A percentile compares a stretch with the other conserved stretches of the same genome.
phyloP scores from a whole-genome alignment of 2,329 filamentous ascomycete genomes.

The Microthyrium microscopicum region DNA sequence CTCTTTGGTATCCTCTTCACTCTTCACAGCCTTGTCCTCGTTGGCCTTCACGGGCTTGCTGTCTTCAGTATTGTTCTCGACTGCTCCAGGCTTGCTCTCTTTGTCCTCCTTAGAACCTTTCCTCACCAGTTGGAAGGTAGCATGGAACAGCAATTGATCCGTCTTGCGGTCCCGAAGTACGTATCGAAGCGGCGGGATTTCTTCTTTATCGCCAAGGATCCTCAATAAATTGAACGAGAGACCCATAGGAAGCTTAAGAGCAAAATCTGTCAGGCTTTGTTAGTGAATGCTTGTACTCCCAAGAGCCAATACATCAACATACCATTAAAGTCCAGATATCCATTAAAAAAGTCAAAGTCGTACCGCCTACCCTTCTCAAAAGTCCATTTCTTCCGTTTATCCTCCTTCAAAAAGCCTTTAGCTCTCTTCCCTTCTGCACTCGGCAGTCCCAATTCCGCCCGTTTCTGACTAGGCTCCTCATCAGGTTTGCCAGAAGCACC shows the following conservation, averaged over 20 bases:
- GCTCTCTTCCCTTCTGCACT: constrained; percentile 30
- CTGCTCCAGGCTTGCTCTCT: constrained; percentile 8
- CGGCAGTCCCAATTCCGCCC: constrained; percentile 25
- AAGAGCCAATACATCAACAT: constrained; percentile 8
- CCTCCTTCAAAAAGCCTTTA: constrained; percentile 43
- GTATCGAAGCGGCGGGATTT: constrained; percentile 68
- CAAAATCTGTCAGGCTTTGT: constrained; percentile 8
- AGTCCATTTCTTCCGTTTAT: constrained; percentile 37
- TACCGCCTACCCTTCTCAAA: constrained; percentile 48
- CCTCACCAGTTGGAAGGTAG: constrained; percentile 69
- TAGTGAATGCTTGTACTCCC: too few species aligned
- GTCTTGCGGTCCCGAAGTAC: constrained; percentile 70
- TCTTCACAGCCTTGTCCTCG: not conserved
- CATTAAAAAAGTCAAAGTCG: constrained; percentile 68
- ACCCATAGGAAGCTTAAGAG: constrained; percentile 8
- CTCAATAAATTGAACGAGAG: constrained; percentile 4
- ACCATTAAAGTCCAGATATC: constrained; percentile 76
- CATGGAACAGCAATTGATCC: constrained; percentile 58
- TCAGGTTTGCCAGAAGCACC: constrained; percentile 11
- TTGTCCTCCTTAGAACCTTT: constrained; percentile 49
- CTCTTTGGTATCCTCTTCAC: not conserved
- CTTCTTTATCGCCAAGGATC: constrained; percentile 1
- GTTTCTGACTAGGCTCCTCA: constrained; percentile 19
- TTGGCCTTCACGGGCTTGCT: not conserved
- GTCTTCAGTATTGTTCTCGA: not conserved